These are phyloP conservation scores for Mucor sp. DNA, from an alignment of 371 early-diverging fungal species.

Conservation along the genomic window DNA sequence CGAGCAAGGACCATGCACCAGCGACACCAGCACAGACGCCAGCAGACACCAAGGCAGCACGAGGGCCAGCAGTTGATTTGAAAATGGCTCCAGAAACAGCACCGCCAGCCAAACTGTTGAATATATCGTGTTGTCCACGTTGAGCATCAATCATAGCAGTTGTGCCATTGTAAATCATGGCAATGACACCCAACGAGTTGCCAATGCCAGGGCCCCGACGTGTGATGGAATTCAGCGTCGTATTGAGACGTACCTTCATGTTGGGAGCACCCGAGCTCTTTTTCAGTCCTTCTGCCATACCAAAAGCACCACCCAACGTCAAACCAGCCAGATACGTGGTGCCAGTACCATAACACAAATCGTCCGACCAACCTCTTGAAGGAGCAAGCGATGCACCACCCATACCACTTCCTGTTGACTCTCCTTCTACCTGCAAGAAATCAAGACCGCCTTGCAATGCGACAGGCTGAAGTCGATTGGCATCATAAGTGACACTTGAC, in stretches of 20 bases:
- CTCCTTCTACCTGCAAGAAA: constrained; percentile 56
- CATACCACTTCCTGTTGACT: constrained; percentile 20
- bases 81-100: constrained; percentile 79
- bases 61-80: constrained; percentile 69
- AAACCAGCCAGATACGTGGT: constrained; percentile 79
- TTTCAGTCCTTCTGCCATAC: constrained; percentile 77
- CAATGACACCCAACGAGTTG: constrained; percentile 83
- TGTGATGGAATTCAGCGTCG: constrained; percentile 82
- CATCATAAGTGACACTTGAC: constrained; percentile 50
- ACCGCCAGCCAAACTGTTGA: constrained; percentile 73
- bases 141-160: constrained; percentile 68
- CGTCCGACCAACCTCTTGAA: constrained; percentile 81
- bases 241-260: constrained; percentile 77
- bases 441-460: constrained; percentile 65
- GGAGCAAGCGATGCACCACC: constrained; percentile 64
- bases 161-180: constrained; percentile 79
- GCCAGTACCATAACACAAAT: constrained; percentile 88
- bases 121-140: constrained; percentile 67
- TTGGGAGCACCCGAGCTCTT: constrained; percentile 61
- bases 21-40: constrained; percentile 62
- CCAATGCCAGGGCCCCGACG: constrained; percentile 87
- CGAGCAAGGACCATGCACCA: constrained; percentile 51
- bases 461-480: constrained; percentile 60
- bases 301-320: constrained; percentile 80
- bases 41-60: constrained; percentile 57